Conservation (phyloP, 2,329 filamentous ascomycete species). For the Spiromastix sp. region DNA sequence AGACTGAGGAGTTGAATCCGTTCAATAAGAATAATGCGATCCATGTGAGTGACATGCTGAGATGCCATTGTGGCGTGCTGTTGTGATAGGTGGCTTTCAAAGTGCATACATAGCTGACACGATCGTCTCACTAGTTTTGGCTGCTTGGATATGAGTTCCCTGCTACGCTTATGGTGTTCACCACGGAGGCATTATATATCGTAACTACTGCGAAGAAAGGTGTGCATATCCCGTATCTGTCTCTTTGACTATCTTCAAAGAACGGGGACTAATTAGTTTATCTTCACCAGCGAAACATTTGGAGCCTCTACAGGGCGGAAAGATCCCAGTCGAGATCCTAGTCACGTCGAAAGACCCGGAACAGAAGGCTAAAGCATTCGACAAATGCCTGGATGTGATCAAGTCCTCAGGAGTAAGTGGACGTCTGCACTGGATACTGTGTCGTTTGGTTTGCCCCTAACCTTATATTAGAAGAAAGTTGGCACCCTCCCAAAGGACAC, state of each 20-base stretch:
- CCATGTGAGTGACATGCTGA: too few species aligned
- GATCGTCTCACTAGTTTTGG: constrained; percentile 69
- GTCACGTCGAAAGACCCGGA: constrained; percentile 85
- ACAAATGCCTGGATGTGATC: constrained; percentile 73
- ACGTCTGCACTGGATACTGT: neutral
- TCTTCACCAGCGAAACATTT: constrained; percentile 73
- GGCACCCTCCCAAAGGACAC: constrained; percentile 77
- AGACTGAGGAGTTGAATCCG: constrained; percentile 75
- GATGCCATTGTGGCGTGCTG: constrained; percentile 2
- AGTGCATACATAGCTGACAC: too few species aligned
- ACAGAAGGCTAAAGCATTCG: constrained; percentile 83
- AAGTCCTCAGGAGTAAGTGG: constrained; percentile 70
- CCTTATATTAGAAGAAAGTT: constrained; percentile 62
- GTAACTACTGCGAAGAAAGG: constrained; percentile 97
- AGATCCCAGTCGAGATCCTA: constrained; percentile 83
- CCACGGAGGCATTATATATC: constrained; percentile 75
- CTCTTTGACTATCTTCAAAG: neutral
- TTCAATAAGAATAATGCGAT: constrained; percentile 96
- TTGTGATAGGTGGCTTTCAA: too few species aligned
- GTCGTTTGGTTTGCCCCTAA: neutral
- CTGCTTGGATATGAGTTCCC: constrained; percentile 97
- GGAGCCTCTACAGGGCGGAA: constrained; percentile 82
- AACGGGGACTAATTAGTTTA: too few species aligned
- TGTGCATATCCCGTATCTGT: constrained; percentile 35
- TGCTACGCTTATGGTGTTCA: constrained; percentile 87